Evolutionary conservation across 331 rosid genomes (phyloP).

Genomic region (Quercus lobata): DNA sequence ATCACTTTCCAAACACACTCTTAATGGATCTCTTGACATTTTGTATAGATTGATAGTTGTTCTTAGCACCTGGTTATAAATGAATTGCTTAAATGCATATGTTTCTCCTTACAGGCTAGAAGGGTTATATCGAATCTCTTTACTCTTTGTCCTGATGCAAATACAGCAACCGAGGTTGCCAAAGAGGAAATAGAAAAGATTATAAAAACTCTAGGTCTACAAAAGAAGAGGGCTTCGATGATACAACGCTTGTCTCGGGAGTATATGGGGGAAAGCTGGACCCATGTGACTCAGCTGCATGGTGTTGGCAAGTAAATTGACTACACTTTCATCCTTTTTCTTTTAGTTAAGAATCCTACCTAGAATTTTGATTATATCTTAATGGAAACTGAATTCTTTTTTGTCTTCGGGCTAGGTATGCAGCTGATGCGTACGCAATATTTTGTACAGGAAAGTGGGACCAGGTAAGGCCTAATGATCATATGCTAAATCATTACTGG

Average conservation of each 20-base stretch:
- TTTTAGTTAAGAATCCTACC: neutral
- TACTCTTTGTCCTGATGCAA: no score
- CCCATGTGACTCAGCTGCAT: slow-evolving; percentile 55
- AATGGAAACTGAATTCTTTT: neutral
- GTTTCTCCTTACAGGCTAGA: no score
- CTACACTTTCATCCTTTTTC: neutral
- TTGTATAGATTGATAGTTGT: no score
- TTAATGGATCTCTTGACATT: no score
- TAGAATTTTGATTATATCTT: neutral
- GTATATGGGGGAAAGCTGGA: slow-evolving; percentile 57
- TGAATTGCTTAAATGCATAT: no score
- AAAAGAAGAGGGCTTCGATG: slow-evolving; percentile 42
- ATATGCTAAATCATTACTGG: slow-evolving; percentile 59
- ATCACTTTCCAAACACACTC: no score
- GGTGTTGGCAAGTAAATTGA: slow-evolving; percentile 60
- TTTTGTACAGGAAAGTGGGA: slow-evolving; percentile 65
- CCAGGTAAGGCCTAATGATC: slow-evolving; percentile 41
- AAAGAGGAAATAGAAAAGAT: slow-evolving; percentile 31
- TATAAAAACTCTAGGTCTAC: slow-evolving; percentile 56
- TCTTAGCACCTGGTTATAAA: no score
- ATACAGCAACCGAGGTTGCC: slow-evolving; percentile 38
- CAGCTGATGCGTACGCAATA: slow-evolving; percentile 71
- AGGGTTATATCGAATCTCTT: no score
- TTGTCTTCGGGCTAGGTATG: slow-evolving; percentile 44
- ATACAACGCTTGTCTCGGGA: slow-evolving; percentile 45